Conservation (phyloP, 306 rosid species). For the Pueraria montana region DNA sequence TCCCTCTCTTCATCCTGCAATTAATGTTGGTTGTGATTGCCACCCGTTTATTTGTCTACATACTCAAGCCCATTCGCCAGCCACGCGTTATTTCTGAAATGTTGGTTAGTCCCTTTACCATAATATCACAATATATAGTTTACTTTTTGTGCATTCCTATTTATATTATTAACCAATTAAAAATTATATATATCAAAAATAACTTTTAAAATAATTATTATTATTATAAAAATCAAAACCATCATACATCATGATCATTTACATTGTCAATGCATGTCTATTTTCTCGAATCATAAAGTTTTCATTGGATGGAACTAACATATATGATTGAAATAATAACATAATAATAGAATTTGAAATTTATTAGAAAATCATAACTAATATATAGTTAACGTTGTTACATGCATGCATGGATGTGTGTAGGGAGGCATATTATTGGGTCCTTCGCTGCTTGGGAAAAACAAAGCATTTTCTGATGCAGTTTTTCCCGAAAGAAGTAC, state of each 20-base stretch:
- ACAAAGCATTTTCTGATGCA: constrained; percentile 48
- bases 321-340: too few relatives aligned
- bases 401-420: background rate
- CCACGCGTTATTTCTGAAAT: constrained; percentile 95
- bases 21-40: constrained; percentile 65
- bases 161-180: too few relatives aligned
- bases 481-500: constrained; percentile 77
- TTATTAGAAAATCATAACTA: background rate
- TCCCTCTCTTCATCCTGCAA: constrained; percentile 87
- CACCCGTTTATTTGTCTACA: constrained; percentile 67
- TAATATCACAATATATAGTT: too few relatives aligned
- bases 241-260: too few relatives aligned
- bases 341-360: too few relatives aligned
- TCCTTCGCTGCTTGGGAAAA: constrained; percentile 80
- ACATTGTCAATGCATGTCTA: background rate
- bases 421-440: constrained; percentile 90
- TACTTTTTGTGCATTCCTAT: too few relatives aligned
- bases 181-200: too few relatives aligned
- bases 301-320: background rate
- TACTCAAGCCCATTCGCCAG: constrained; percentile 89
- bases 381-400: constrained; percentile 2
- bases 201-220: too few relatives aligned
- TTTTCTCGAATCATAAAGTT: background rate
- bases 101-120: constrained; percentile 56
- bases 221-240: too few relatives aligned